A percentile compares a stretch with the other conserved stretches of the same genome.
Conservation (phyloP, 208 protist species). For the Leishmania gerbilli region DNA sequence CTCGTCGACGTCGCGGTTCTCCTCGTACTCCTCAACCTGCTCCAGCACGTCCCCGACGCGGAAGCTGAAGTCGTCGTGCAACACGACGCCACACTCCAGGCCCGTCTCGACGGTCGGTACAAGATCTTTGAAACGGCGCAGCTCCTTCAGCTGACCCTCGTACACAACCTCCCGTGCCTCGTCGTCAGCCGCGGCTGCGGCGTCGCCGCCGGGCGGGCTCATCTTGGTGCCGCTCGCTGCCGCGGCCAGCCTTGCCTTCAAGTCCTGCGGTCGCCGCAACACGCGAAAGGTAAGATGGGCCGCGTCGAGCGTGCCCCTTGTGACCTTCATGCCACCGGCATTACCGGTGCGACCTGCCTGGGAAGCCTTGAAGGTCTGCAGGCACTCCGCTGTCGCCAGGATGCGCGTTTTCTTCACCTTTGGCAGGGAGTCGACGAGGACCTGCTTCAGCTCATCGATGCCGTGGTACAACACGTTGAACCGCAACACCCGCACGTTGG, state of each 20-base stretch:
- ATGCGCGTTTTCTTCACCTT: conserved; percentile 73
- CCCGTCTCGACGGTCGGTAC: conserved; percentile 85
- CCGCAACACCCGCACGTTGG: conserved; percentile 65
- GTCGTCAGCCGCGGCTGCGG: conserved; percentile 30
- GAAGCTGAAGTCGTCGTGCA: conserved; percentile 89
- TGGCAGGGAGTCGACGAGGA: conserved; percentile 70
- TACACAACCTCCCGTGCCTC: conserved; percentile 70
- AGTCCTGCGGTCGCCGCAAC: conserved; percentile 44
- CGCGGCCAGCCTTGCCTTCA: conserved; percentile 22
- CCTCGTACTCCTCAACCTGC: conserved; percentile 77
- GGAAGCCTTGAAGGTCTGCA: conserved; percentile 85
- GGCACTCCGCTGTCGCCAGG: conserved; percentile 69
- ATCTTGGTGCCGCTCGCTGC: conserved; percentile 5
- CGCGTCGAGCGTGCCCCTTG: conserved; percentile 72
- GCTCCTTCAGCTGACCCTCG: conserved; percentile 86
- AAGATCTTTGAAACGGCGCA: conserved; percentile 89
- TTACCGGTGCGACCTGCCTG: conserved; percentile 84
- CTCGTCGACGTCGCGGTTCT: conserved; percentile 77
- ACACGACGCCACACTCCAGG: conserved; percentile 89
- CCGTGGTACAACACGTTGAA: conserved; percentile 91
- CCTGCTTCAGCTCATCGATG: conserved; percentile 82
- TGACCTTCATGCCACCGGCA: conserved; percentile 83
- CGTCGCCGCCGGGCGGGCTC: conserved; percentile 1
- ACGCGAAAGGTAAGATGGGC: conserved; percentile 71
- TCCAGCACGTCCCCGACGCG: conserved; percentile 75